Percentiles rank a stretch among this genome's conserved stretches.
phyloP scores from a whole-genome alignment of 2,329 filamentous ascomycete species.

The Ceratocystis lukuohia region DNA sequence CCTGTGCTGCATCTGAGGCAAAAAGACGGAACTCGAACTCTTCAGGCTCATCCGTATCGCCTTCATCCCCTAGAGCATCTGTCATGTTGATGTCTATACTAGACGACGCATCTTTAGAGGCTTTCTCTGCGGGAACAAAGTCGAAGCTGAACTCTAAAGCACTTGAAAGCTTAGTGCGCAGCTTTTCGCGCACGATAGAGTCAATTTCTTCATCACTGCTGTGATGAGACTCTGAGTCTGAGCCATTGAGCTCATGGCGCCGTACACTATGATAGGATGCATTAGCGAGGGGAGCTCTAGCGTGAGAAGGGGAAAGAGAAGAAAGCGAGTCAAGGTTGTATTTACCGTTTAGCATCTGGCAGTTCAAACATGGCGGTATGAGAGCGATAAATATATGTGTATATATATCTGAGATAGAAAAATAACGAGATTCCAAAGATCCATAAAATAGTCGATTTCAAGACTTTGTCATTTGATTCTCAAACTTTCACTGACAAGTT shows the following conservation, averaged over 20 bases:
- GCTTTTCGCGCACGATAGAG: constrained; percentile 13
- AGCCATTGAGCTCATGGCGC: constrained; percentile 38
- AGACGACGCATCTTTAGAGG: constrained; percentile 24
- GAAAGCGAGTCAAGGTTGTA: constrained; percentile 15
- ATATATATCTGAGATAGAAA: neutral
- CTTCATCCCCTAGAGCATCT: constrained; percentile 19
- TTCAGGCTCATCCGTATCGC: constrained; percentile 26
- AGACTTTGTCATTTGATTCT: neutral
- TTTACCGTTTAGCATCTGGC: constrained; percentile 39
- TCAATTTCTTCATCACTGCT: constrained; percentile 20
- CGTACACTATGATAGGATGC: constrained; percentile 33
- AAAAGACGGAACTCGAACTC: constrained; percentile 48
- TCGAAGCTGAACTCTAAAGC: constrained; percentile 17
- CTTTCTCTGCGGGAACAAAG: neutral
- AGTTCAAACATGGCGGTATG: constrained; percentile 35
- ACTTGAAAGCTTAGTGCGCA: constrained; percentile 19
- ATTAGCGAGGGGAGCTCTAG: constrained; percentile 13
- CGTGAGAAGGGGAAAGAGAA: neutral
- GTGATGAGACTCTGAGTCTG: constrained; percentile 23
- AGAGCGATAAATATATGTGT: neutral
- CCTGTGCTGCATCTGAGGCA: constrained; percentile 30
- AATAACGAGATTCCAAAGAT: neutral
- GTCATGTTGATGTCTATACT: constrained; percentile 14
- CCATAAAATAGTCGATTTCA: neutral
- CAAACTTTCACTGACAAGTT: neutral